Conservation (phyloP, 495 filamentous ascomycete genomes). For the Neurospora sp. region DNA sequence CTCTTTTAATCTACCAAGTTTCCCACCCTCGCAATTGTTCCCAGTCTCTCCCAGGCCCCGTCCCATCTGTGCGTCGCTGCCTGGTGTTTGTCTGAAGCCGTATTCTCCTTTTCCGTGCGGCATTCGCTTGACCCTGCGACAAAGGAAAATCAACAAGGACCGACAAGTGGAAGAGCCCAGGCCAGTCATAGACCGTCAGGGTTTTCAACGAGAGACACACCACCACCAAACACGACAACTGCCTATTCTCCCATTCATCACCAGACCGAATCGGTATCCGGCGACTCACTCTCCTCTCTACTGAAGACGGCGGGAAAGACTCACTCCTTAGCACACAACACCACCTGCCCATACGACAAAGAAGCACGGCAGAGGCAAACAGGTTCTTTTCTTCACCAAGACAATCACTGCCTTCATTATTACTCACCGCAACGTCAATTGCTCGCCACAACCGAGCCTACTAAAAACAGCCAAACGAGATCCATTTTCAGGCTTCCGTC, state of each 20-base stretch:
- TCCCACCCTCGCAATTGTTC: neutral
- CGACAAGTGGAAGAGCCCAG: neutral
- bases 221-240: conserved; percentile 6
- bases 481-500: conserved; percentile 31
- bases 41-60: neutral
- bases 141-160: neutral
- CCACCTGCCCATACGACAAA: neutral
- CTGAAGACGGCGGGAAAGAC: neutral
- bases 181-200: neutral
- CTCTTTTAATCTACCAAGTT: neutral
- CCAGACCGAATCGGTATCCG: neutral
- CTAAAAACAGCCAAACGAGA: conserved; percentile 5
- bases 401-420: neutral
- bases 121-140: neutral
- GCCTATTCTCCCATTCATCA: neutral
- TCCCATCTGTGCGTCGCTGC: neutral
- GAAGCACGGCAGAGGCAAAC: neutral
- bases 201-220: neutral
- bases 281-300: neutral
- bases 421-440: neutral
- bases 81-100: neutral
- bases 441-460: neutral
- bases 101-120: neutral
- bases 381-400: neutral
- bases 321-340: neutral